A percentile compares a stretch with the other conserved stretches of the same genome.
phyloP scores from a whole-genome alignment of 306 rosid species.

The Cucurbita maxima region DNA sequence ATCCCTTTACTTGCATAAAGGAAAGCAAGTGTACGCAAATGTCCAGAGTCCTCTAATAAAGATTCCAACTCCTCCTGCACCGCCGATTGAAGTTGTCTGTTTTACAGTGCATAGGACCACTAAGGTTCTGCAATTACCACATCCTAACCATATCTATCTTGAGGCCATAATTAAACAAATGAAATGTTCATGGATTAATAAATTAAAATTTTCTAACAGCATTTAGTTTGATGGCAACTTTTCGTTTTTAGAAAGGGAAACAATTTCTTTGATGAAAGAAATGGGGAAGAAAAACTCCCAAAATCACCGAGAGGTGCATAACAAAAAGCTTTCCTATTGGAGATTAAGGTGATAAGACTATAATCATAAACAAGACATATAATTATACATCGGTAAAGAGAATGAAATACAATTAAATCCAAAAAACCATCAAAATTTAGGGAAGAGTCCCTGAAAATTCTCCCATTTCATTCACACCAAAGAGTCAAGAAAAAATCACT shows the following conservation, averaged over 20 bases:
- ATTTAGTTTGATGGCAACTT: not conserved
- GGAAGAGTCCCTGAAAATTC: too few species aligned
- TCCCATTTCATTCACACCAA: too few species aligned
- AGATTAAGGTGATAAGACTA: not conserved
- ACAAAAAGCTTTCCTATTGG: not conserved
- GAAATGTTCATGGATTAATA: not conserved
- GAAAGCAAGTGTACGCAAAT: constrained; percentile 89
- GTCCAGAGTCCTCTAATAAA: constrained; percentile 76
- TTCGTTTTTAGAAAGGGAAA: not conserved
- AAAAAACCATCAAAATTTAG: too few species aligned
- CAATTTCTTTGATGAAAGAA: not conserved
- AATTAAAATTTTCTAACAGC: not conserved
- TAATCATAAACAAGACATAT: too few species aligned
- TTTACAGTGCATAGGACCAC: constrained; percentile 38
- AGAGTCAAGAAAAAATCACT: too few species aligned
- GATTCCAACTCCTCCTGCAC: constrained; percentile 96
- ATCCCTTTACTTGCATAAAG: constrained; percentile 84
- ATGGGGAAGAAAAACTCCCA: not conserved
- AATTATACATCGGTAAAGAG: too few species aligned
- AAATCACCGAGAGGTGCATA: not conserved
- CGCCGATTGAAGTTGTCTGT: constrained; percentile 37
- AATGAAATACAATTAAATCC: too few species aligned
- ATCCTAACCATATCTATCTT: constrained; percentile 10
- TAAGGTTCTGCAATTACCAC: constrained; percentile 23
- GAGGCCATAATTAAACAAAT: constrained; percentile 5